These are phyloP conservation scores for Amanita inopinata DNA, from an alignment of 768 basidiomycete species.

Conservation along the genomic window DNA sequence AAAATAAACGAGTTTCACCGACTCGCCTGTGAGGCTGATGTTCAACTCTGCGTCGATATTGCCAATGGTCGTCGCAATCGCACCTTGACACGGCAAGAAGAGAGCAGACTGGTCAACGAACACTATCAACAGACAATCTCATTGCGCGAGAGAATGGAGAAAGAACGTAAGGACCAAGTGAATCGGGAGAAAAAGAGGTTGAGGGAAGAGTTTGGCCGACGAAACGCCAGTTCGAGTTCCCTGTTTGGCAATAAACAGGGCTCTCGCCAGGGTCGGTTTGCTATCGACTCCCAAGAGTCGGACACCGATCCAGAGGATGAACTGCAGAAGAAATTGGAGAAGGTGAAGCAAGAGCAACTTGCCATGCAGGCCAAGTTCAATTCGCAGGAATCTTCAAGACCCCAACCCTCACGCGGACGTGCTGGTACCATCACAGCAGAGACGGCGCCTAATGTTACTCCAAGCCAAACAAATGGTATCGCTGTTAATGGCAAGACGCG, in stretches of 20 bases:
- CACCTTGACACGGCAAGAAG: slow-evolving; percentile 19
- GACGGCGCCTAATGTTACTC: background rate
- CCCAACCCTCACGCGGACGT: slow-evolving; percentile 1
- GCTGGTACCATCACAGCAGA: slow-evolving; percentile 6
- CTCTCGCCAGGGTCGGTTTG: background rate
- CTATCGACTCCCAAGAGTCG: background rate
- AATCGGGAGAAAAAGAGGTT: slow-evolving; percentile 28
- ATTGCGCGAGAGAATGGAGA: slow-evolving; percentile 38
- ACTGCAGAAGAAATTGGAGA: slow-evolving; percentile 3
- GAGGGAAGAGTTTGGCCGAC: slow-evolving; percentile 21
- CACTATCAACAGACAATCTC: slow-evolving; percentile 29
- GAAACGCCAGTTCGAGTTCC: slow-evolving; percentile 5
- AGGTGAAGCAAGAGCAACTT: slow-evolving; percentile 6
- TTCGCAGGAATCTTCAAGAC: background rate
- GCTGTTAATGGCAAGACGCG: background rate
- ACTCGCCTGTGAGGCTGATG: slow-evolving; percentile 33
- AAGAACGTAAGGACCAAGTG: slow-evolving; percentile 35
- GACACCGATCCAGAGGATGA: slow-evolving; percentile 2
- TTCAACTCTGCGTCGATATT: slow-evolving; percentile 29
- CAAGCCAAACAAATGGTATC: background rate
- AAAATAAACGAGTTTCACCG: slow-evolving; percentile 45
- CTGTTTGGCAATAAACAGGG: background rate
- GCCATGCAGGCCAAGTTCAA: slow-evolving; percentile 7
- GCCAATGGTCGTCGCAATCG: slow-evolving; percentile 26
- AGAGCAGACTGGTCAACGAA: slow-evolving; percentile 23